These are phyloP conservation scores for Cystobasidium pallidum DNA, from an alignment of 1,284 basidiomycete genomes.

Conservation along the genomic window DNA sequence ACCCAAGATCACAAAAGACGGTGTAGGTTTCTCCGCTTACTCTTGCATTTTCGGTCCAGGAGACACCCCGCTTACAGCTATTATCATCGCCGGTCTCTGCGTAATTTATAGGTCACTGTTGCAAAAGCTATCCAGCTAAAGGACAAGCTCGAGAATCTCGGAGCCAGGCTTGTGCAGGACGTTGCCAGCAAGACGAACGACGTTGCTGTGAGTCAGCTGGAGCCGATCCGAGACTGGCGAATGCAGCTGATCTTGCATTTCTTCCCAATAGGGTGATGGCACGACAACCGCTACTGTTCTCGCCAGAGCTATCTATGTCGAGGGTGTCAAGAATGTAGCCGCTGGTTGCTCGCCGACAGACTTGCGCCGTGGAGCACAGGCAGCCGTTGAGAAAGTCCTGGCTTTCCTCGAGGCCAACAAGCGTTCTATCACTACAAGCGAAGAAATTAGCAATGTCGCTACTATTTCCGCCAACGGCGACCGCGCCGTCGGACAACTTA, in stretches of 20 bases:
- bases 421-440: constrained; percentile 92
- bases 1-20: constrained; percentile 96
- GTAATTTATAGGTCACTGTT: constrained; percentile 70
- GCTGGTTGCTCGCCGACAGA: constrained; percentile 99
- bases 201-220: background rate
- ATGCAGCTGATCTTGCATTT: background rate
- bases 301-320: constrained; percentile 93
- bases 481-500: constrained; percentile 88
- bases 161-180: constrained; percentile 46
- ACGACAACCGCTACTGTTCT: constrained; percentile 98
- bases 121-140: constrained; percentile 92
- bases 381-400: constrained; percentile 94
- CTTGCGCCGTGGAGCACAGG: constrained; percentile 92
- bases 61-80: background rate
- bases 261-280: constrained; percentile 79
- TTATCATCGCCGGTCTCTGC: constrained; percentile 1
- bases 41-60: no score
- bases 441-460: constrained; percentile 96
- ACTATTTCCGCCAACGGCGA: constrained; percentile 99
- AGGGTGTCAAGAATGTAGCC: constrained; percentile 99
- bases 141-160: constrained; percentile 74
- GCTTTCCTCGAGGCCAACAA: constrained; percentile 87
- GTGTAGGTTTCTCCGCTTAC: no score
- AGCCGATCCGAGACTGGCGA: background rate
- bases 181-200: constrained; percentile 47